These are phyloP conservation scores for Monosporascus sp. DNA, from an alignment of 2,329 filamentous ascomycete genomes.

Conservation along the genomic window DNA sequence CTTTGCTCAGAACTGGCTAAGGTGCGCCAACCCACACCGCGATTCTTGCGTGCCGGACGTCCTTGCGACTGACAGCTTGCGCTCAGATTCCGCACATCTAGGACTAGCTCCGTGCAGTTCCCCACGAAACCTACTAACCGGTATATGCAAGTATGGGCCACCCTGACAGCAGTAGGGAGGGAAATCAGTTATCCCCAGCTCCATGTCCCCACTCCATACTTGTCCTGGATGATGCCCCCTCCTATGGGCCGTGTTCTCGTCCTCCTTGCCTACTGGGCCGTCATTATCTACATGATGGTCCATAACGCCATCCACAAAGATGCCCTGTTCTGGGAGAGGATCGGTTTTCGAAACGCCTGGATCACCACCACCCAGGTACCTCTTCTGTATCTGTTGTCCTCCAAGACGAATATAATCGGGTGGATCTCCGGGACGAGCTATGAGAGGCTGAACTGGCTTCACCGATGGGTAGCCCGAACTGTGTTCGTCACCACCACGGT, in stretches of 20 bases:
- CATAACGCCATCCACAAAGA: conserved; percentile 44
- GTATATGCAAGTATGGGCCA: conserved; percentile 50
- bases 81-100: conserved; percentile 42
- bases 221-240: conserved; percentile 55
- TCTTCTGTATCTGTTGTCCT: conserved; percentile 56
- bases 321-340: conserved; percentile 56
- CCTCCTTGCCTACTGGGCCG: conserved; percentile 52
- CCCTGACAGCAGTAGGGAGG: conserved; percentile 50
- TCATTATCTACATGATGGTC: conserved; percentile 54
- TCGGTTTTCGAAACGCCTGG: conserved; percentile 65
- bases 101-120: conserved; percentile 37
- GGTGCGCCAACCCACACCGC: conserved; percentile 28
- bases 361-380: conserved; percentile 60
- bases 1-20: conserved; percentile 33
- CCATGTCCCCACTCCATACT: conserved; percentile 38
- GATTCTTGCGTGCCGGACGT: neutral
- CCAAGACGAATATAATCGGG: conserved; percentile 55
- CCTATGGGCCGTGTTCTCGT: conserved; percentile 51
- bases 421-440: conserved; percentile 58
- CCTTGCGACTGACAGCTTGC: neutral
- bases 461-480: conserved; percentile 66
- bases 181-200: conserved; percentile 53
- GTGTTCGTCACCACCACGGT: conserved; percentile 64
- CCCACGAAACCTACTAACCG: conserved; percentile 47
- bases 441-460: conserved; percentile 68